Evolutionary conservation across 495 filamentous ascomycete genomes (phyloP).

Genomic region (Pyronema omphalodes): DNA sequence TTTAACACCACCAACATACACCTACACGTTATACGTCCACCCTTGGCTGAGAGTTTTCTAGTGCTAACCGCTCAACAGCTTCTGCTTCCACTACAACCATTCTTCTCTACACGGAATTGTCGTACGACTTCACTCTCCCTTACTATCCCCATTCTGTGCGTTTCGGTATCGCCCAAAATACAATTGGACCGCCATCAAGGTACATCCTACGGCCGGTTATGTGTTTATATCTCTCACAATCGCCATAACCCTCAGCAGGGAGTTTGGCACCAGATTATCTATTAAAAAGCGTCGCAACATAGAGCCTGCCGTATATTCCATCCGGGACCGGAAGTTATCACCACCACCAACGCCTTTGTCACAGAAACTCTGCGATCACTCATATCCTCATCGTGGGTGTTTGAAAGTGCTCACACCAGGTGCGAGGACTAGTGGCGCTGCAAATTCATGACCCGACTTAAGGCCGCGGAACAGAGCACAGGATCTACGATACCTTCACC

Average conservation of each 20-base stretch:
- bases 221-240: not conserved
- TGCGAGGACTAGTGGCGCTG: no score
- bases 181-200: not conserved
- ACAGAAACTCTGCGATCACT: slow-evolving; percentile 10
- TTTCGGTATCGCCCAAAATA: not conserved
- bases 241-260: slow-evolving; percentile 1
- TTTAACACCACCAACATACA: no score
- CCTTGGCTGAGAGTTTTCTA: no score
- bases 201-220: not conserved
- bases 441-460: no score
- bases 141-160: not conserved
- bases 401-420: no score
- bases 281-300: not conserved
- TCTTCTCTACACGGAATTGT: no score
- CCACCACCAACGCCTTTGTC: not conserved
- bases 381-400: slow-evolving; percentile 10
- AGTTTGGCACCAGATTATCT: not conserved
- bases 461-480: no score
- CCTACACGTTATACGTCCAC: no score
- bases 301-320: not conserved
- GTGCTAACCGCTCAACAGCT: slow-evolving; percentile 8
- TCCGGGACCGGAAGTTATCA: not conserved
- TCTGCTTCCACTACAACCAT: no score
- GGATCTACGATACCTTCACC: no score
- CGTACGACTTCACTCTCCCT: no score